A percentile compares a stretch with the other conserved stretches of the same genome.
These are phyloP conservation scores for Cnidoscolus chayamansa DNA, from an alignment of 441 rosid species.

Conservation along the genomic window DNA sequence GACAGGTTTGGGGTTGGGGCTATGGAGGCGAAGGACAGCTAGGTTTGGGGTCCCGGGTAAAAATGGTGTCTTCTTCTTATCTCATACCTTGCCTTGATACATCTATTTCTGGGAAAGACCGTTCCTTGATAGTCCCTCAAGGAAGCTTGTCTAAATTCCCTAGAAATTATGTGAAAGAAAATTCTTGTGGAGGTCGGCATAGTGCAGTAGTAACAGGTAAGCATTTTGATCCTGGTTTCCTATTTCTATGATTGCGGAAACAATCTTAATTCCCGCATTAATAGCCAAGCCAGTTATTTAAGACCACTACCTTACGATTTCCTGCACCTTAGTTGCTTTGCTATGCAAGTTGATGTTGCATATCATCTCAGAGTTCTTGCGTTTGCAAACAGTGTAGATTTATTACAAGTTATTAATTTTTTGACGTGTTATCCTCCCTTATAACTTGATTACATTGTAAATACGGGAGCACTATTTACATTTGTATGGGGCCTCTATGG, in stretches of 20 bases:
- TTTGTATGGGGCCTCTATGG: constrained; percentile 98
- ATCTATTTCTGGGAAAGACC: constrained; percentile 45
- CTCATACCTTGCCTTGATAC: constrained; percentile 62
- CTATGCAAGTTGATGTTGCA: background rate
- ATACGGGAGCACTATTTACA: constrained; percentile 79
- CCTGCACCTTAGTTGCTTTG: background rate
- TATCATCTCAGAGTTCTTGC: background rate
- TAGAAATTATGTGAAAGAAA: constrained; percentile 67
- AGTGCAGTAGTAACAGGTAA: constrained; percentile 81
- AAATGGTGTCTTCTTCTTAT: constrained; percentile 80
- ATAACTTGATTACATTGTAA: constrained; percentile 37
- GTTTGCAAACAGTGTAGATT: background rate
- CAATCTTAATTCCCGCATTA: constrained; percentile 1
- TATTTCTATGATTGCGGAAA: background rate
- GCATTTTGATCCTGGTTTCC: constrained; percentile 1
- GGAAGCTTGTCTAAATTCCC: constrained; percentile 50
- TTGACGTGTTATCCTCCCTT: background rate
- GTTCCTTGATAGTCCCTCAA: constrained; percentile 35
- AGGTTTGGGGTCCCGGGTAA: constrained; percentile 85
- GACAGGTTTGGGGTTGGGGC: constrained; percentile 99
- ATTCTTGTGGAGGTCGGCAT: constrained; percentile 92
- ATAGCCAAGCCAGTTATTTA: background rate
- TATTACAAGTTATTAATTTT: background rate
- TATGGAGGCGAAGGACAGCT: constrained; percentile 99
- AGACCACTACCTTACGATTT: background rate